Percentiles rank a stretch among this genome's conserved stretches.
Evolutionary conservation across 2,329 filamentous ascomycete genomes (phyloP).

Genomic region (Apiospora arundinis): DNA sequence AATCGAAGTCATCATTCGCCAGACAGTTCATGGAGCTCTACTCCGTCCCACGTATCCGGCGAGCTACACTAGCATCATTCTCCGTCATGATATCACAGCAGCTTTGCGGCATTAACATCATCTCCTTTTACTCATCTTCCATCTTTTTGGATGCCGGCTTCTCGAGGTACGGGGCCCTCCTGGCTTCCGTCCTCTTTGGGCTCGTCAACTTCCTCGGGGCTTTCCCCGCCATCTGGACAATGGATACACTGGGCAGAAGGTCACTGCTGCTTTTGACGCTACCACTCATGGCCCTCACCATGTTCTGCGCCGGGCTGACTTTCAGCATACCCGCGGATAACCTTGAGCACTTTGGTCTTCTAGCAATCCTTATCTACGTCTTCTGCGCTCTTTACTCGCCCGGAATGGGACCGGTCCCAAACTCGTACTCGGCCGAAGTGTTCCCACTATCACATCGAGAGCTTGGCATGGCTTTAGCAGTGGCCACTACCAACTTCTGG

Average conservation of each 20-base stretch:
- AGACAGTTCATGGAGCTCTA: conserved; percentile 53
- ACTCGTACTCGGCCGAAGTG: conserved; percentile 71
- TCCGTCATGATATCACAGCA: conserved; percentile 73
- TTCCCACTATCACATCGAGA: conserved; percentile 69
- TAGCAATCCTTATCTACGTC: conserved; percentile 68
- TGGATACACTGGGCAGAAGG: conserved; percentile 70
- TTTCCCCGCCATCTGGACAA: conserved; percentile 70
- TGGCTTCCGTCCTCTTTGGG: conserved; percentile 52
- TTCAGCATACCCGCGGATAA: conserved; percentile 36
- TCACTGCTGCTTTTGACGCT: conserved; percentile 69
- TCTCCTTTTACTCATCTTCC: conserved; percentile 55
- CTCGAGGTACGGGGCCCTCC: conserved; percentile 45
- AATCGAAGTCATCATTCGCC: background rate
- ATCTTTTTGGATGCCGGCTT: conserved; percentile 53
- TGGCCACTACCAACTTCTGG: conserved; percentile 57
- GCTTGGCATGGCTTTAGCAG: conserved; percentile 65
- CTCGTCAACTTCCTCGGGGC: conserved; percentile 70
- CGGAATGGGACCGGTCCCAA: conserved; percentile 60
- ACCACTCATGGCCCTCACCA: conserved; percentile 67
- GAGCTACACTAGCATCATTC: conserved; percentile 70
- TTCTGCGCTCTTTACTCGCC: conserved; percentile 56
- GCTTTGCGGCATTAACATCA: conserved; percentile 61
- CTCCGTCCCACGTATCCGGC: conserved; percentile 61
- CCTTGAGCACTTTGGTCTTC: conserved; percentile 55
- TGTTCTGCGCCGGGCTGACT: conserved; percentile 48